These are phyloP conservation scores for Xylariaceae sp. DNA, from an alignment of 2,329 filamentous ascomycete species.

Conservation along the genomic window DNA sequence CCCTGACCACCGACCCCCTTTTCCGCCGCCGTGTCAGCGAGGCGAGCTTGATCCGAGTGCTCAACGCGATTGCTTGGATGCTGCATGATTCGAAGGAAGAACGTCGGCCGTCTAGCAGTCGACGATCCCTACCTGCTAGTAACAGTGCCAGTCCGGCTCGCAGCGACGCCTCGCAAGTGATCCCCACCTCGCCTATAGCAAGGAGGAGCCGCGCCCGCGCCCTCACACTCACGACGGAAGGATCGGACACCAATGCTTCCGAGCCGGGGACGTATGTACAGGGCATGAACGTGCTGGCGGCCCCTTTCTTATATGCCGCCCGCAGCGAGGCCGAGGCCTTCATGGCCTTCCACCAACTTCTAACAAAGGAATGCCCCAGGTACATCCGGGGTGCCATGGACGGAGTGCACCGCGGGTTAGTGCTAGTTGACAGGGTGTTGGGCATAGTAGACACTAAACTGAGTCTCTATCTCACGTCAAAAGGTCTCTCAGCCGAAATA, in stretches of 20 bases:
- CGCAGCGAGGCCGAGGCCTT: conserved; percentile 95
- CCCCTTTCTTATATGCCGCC: conserved; percentile 93
- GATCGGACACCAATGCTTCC: conserved; percentile 63
- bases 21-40: conserved; percentile 96
- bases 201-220: conserved; percentile 60
- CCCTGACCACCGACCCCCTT: conserved; percentile 93
- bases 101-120: conserved; percentile 40
- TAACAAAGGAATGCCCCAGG: conserved; percentile 86
- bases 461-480: conserved; percentile 80
- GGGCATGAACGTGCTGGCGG: conserved; percentile 97
- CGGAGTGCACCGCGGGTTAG: conserved; percentile 89
- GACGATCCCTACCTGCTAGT: conserved; percentile 40
- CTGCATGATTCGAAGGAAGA: conserved; percentile 77
- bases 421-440: conserved; percentile 89
- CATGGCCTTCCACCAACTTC: conserved; percentile 83
- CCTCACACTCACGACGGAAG: conserved; percentile 66
- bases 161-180: conserved; percentile 47
- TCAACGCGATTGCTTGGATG: conserved; percentile 95
- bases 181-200: conserved; percentile 52
- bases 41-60: conserved; percentile 88
- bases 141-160: conserved; percentile 46
- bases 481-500: conserved; percentile 89
- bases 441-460: conserved; percentile 91
- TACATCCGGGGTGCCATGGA: conserved; percentile 98
- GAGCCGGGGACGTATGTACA: conserved; percentile 92